Base-by-base conservation (phyloP, 1,284 basidiomycete genomes). In the Cutaneotrichosporon sp. region DNA sequence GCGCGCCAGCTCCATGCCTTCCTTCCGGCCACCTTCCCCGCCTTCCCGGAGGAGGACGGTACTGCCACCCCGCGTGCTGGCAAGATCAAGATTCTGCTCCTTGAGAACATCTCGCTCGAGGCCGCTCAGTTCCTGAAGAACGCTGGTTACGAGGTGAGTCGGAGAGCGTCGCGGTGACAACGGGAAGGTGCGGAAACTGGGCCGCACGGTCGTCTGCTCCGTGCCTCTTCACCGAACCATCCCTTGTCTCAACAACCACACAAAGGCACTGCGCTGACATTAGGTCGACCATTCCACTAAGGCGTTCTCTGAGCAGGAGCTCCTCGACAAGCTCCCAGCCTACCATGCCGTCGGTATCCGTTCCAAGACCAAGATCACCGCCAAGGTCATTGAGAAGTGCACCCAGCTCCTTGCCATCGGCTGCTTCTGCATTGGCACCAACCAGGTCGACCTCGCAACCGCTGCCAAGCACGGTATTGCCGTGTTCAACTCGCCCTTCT, bases 401-500 rank as follows among this genome's bases (percentile, higher is more conserved):
- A 82, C 87, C 56, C 91, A 91, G 92, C 89, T 99, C 50, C 86
- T 99, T 16, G 92, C 90, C 73, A 93, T 99, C 69, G 97, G 97
- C 49, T 99, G 97, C 82, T 99, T 99, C 87, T 99, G 97, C 83
- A 99, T 99, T 74, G 97, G 97, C 64, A 96, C 94, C 67, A 99
- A 99, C 82, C 97, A 99, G 81, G 97, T 99, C 73, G 94, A 98
- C 80, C 88, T 99, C 59, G 71, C 81, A 52, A 87, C 90, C 5
- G 94, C 96, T 46, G 88, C 91, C 57, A 87, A 87, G 65, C 88
- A 90, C 63, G 97, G 97, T 72, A 91, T 99, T 70, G 92, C 95
- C 46, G 97, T 99, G 62, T 99, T 99, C 87, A 99, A 99, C 82
- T 99, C 96, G 14, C 97, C 97, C 38, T 99, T 99, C 83, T 96